Conservation (phyloP, 1,284 basidiomycete genomes). For the Cerioporus squamosus region DNA sequence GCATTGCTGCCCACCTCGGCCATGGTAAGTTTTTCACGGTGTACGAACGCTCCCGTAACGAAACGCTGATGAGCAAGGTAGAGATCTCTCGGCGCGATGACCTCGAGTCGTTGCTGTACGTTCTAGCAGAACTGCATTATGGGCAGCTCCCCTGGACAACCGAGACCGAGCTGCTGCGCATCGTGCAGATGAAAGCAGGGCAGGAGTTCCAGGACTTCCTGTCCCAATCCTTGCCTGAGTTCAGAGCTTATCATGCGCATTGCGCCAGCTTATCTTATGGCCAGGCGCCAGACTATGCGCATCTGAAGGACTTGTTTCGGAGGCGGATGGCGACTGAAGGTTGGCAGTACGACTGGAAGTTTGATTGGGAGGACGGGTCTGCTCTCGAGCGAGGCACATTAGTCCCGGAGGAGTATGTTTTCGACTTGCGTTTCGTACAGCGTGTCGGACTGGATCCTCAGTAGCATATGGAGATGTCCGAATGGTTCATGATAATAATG, state of each 20-base stretch:
- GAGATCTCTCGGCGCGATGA: slow-evolving; percentile 27
- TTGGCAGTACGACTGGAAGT: slow-evolving; percentile 13
- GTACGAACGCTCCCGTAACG: not conserved
- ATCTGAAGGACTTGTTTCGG: slow-evolving; percentile 9
- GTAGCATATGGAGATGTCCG: not conserved
- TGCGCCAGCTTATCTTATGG: slow-evolving; percentile 17
- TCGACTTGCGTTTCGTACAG: slow-evolving; percentile 4
- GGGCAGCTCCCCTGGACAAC: slow-evolving; percentile 23
- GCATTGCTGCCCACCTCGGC: slow-evolving; percentile 10
- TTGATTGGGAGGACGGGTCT: slow-evolving; percentile 12
- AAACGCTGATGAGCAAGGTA: not conserved
- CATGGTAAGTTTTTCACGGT: slow-evolving; percentile 13
- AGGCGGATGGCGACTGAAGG: slow-evolving; percentile 10
- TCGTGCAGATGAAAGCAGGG: slow-evolving; percentile 21
- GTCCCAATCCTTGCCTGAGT: slow-evolving; percentile 6
- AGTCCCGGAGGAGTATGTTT: slow-evolving; percentile 10
- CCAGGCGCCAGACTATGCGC: slow-evolving; percentile 18
- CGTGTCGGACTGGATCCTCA: not conserved
- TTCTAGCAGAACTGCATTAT: slow-evolving; percentile 21
- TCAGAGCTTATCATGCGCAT: slow-evolving; percentile 16
- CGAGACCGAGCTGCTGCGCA: not conserved
- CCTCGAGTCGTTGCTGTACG: slow-evolving; percentile 19
- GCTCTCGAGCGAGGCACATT: slow-evolving; percentile 2
- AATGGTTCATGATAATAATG: too few relatives aligned
- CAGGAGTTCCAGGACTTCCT: slow-evolving; percentile 11